Percentiles rank a stretch among this genome's conserved stretches.
Conservation (phyloP, 2,329 filamentous ascomycete species). For the Byssochlamys sp. region DNA sequence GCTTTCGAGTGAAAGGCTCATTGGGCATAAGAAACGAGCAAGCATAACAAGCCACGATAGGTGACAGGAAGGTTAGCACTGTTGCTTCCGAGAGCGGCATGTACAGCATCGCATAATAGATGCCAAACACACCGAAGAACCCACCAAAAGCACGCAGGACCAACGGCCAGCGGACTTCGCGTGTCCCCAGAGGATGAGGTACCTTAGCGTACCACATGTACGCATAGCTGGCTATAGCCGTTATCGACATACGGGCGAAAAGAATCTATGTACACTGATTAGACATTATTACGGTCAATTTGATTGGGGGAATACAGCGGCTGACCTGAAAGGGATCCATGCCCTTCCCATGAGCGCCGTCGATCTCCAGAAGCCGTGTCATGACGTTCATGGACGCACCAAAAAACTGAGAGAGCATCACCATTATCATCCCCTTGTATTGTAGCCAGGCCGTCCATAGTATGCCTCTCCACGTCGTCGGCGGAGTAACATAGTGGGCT, state of each 20-base stretch:
- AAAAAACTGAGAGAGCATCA: constrained; percentile 69
- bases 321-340: constrained; percentile 68
- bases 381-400: constrained; percentile 77
- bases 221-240: constrained; percentile 52
- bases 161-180: constrained; percentile 58
- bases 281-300: background rate
- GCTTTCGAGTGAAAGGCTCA: constrained; percentile 67
- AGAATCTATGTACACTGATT: constrained; percentile 46
- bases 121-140: constrained; percentile 68
- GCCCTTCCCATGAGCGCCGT: constrained; percentile 55
- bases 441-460: constrained; percentile 41
- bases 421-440: constrained; percentile 65
- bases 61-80: constrained; percentile 78
- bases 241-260: constrained; percentile 69
- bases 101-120: constrained; percentile 67
- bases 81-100: constrained; percentile 78
- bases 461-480: constrained; percentile 19
- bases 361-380: constrained; percentile 62
- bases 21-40: constrained; percentile 62
- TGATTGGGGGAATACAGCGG: background rate
- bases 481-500: constrained; percentile 8
- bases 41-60: constrained; percentile 67
- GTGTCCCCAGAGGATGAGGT: constrained; percentile 59
- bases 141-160: constrained; percentile 59
- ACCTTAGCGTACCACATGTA: constrained; percentile 67